Conservation (phyloP, 2,329 filamentous ascomycete genomes). For the Cercospora sp. region DNA sequence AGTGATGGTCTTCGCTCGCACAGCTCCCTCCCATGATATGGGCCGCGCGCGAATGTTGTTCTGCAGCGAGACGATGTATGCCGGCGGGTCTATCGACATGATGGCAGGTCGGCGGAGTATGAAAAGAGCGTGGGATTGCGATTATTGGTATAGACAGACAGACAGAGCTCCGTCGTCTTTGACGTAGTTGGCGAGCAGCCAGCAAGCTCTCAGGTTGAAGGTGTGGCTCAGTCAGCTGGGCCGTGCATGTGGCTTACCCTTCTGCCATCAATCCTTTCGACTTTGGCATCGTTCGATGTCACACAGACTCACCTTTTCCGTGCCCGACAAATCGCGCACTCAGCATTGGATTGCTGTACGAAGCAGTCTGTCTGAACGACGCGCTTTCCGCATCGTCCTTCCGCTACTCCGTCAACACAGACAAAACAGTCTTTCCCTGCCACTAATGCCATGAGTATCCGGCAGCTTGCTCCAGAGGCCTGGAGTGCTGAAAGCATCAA, state of each 20-base stretch:
- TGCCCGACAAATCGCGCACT: background rate
- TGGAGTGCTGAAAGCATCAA: background rate
- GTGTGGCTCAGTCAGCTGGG: background rate
- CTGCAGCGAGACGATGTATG: constrained; percentile 83
- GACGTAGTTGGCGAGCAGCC: constrained; percentile 3
- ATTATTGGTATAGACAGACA: background rate
- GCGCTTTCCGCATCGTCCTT: background rate
- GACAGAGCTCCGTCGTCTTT: constrained; percentile 1
- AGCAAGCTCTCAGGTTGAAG: background rate
- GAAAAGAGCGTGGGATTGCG: background rate
- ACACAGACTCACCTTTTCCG: background rate
- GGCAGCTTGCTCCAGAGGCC: constrained; percentile 6
- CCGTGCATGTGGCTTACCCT: background rate
- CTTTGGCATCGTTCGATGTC: background rate
- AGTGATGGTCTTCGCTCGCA: constrained; percentile 88
- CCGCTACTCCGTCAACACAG: background rate
- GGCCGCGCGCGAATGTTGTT: constrained; percentile 95
- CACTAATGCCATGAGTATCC: background rate
- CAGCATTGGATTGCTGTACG: background rate
- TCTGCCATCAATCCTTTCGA: background rate
- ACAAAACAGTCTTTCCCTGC: background rate
- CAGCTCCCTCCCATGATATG: constrained; percentile 96
- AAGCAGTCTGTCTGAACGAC: background rate
- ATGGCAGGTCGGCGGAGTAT: constrained; percentile 20
- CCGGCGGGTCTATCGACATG: constrained; percentile 91